Evolutionary conservation across 352 stramenopile genomes (phyloP).

Genomic region (Phytopythium boreale): DNA sequence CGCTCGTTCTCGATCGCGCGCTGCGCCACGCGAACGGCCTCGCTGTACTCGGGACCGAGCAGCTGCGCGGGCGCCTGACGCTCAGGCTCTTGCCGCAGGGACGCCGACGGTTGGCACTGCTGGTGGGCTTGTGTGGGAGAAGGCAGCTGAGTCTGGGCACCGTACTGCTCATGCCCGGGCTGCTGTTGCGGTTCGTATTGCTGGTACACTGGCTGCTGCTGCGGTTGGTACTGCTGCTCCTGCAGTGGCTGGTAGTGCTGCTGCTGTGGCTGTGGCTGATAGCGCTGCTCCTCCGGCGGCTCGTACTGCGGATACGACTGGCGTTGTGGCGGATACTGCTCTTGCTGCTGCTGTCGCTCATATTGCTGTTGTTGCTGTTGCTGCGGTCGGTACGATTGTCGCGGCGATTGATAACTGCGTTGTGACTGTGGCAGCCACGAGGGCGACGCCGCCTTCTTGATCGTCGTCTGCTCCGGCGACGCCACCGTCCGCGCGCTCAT

Average conservation of each 20-base stretch:
- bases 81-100: conserved; percentile 13
- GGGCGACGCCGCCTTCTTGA: background rate
- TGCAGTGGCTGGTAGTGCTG: background rate
- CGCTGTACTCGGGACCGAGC: conserved; percentile 55
- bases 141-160: background rate
- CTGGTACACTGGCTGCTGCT: background rate
- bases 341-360: background rate
- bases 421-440: background rate
- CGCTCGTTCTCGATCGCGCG: conserved; percentile 71
- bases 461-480: background rate
- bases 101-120: background rate
- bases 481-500: background rate
- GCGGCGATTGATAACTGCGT: background rate
- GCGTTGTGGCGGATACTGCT: too few species aligned
- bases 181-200: background rate
- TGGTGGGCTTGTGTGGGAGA: conserved; percentile 8
- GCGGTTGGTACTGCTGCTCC: background rate
- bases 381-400: too few species aligned
- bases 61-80: conserved; percentile 29
- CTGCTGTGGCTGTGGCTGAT: background rate
- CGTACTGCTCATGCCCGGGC: background rate
- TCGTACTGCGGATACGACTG: background rate
- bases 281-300: background rate
- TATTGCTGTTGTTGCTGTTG: background rate
- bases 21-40: conserved; percentile 60